Conservation (phyloP, 164 flowering plant genomes). For the Vitis labrusca region DNA sequence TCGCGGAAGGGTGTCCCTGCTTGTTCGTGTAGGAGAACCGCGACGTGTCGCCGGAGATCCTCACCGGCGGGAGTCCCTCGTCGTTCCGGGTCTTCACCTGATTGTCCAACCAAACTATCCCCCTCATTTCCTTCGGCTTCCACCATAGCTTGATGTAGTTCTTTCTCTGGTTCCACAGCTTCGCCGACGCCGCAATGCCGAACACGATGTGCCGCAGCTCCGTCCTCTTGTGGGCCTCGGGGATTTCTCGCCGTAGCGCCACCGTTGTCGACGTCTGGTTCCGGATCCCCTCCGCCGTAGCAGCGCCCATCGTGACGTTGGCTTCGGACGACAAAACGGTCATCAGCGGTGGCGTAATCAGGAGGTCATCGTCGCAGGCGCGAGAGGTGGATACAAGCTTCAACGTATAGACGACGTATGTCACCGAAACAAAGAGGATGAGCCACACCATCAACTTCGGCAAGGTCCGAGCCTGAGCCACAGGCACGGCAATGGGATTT, state of each 20-base stretch:
- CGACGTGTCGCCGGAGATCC: constrained; percentile 52
- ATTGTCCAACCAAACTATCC: constrained; percentile 46
- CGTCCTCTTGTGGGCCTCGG: constrained; percentile 14
- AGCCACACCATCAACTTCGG: constrained; percentile 59
- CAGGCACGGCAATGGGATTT: constrained; percentile 15
- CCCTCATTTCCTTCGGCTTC: constrained; percentile 34
- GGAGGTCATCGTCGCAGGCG: constrained; percentile 23
- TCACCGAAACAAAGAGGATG: constrained; percentile 58
- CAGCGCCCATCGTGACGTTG: neutral
- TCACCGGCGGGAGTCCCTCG: constrained; percentile 41
- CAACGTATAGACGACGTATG: constrained; percentile 70
- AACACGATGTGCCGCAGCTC: constrained; percentile 42
- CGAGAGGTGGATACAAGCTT: constrained; percentile 53
- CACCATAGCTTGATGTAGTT: constrained; percentile 56
- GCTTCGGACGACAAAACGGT: constrained; percentile 5
- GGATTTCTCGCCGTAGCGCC: neutral
- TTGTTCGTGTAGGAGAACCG: constrained; percentile 46
- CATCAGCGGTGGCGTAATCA: neutral
- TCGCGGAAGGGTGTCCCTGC: constrained; percentile 71
- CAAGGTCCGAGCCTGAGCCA: constrained; percentile 17
- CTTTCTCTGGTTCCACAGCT: constrained; percentile 48
- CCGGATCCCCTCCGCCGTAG: neutral
- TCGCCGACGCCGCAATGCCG: constrained; percentile 60
- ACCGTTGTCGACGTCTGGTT: neutral
- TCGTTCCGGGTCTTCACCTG: constrained; percentile 13